Evolutionary conservation across 345 rosid genomes (phyloP).

Genomic region (Garcia nutans): DNA sequence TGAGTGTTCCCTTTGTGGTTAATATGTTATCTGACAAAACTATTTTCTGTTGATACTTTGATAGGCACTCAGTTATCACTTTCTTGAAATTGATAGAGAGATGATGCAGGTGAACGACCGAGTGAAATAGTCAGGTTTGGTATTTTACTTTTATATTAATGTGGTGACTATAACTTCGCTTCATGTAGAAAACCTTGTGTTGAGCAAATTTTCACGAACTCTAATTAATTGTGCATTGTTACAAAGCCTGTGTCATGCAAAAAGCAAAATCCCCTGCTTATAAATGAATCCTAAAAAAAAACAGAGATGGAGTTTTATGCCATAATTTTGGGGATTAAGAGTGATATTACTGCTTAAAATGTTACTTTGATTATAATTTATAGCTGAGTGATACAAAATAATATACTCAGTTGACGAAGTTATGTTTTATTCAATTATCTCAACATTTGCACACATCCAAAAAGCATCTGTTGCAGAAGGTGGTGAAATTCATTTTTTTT

Average conservation of each 20-base stretch:
- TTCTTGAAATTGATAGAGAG: neutral
- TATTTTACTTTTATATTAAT: neutral
- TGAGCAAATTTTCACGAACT: neutral
- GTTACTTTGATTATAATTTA: neutral
- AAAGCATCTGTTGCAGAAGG: neutral
- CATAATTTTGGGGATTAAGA: neutral
- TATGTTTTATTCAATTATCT: neutral
- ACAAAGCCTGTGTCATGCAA: neutral
- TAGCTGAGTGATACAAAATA: neutral
- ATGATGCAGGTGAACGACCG: neutral
- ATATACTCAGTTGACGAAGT: neutral
- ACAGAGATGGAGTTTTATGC: neutral
- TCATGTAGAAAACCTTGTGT: neutral
- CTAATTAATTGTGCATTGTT: neutral
- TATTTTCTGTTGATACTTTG: slow-evolving; percentile 11
- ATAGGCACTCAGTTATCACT: slow-evolving; percentile 6
- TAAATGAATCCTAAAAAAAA: neutral
- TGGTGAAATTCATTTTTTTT: neutral
- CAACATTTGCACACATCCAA: neutral
- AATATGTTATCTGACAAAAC: neutral
- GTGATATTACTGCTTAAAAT: neutral
- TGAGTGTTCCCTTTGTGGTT: neutral
- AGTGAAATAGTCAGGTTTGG: slow-evolving; percentile 6
- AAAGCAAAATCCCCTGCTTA: neutral
- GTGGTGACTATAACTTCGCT: neutral